A percentile compares a stretch with the other conserved stretches of the same genome.
Evolutionary conservation across 148 eudicot genomes (phyloP).

Genomic region (Rhododendron mucronatum): DNA sequence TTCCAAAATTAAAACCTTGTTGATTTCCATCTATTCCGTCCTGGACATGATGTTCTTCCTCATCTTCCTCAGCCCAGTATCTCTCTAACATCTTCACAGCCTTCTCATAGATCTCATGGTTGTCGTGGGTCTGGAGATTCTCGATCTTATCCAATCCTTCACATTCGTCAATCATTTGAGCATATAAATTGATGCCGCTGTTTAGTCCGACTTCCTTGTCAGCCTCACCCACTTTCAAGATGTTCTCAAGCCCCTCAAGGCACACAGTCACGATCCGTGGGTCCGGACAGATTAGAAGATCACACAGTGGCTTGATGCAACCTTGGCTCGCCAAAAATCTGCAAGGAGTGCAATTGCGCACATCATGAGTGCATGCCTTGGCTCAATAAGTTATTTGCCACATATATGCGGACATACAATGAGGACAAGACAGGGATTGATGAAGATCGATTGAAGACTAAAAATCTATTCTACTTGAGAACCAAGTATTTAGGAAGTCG

Average conservation of each 20-base stretch:
- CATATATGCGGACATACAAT: not conserved
- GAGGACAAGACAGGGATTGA: not conserved
- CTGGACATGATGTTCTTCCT: constrained; percentile 12
- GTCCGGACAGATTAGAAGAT: constrained; percentile 76
- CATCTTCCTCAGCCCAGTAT: constrained; percentile 27
- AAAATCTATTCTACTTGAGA: not conserved
- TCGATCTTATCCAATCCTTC: constrained; percentile 29
- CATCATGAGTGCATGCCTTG: not conserved
- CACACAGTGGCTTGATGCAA: constrained; percentile 78
- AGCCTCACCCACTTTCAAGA: constrained; percentile 72
- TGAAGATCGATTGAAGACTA: not conserved
- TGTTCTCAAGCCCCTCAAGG: constrained; percentile 87
- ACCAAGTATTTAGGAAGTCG: not conserved
- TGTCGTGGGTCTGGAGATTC: constrained; percentile 24
- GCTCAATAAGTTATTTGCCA: not conserved
- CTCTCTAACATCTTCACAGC: constrained; percentile 27
- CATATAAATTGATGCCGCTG: constrained; percentile 53
- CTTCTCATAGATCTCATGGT: constrained; percentile 25
- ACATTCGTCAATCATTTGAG: constrained; percentile 35
- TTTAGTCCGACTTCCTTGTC: constrained; percentile 64
- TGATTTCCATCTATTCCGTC: constrained; percentile 6
- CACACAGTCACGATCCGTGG: constrained; percentile 76
- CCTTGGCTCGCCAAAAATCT: constrained; percentile 69
- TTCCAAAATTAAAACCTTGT: constrained; percentile 21
- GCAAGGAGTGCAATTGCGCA: constrained; percentile 1